These are phyloP conservation scores for Cantharellus anzutake DNA, from an alignment of 768 basidiomycete species.

Conservation along the genomic window DNA sequence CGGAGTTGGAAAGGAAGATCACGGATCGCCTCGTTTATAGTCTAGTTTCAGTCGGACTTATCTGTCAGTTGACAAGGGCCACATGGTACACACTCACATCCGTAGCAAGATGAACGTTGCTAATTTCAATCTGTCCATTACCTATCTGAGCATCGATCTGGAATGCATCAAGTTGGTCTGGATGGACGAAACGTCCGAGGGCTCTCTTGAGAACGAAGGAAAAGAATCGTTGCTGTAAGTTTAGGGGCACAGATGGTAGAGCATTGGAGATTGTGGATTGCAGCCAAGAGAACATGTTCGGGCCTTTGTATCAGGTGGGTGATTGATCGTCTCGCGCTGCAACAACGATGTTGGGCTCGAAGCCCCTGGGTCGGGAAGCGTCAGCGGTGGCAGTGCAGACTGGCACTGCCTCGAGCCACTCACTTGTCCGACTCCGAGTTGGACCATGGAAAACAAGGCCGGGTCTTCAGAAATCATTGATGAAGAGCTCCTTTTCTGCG, in stretches of 20 bases:
- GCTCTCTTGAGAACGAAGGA: slow-evolving; percentile 73
- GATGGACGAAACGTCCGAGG: slow-evolving; percentile 71
- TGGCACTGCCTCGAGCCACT: no score
- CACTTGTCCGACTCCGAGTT: no score
- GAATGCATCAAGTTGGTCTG: slow-evolving; percentile 70
- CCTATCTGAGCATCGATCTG: slow-evolving; percentile 87
- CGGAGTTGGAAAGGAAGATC: slow-evolving; percentile 48
- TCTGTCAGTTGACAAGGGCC: no score
- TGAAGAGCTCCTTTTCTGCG: no score
- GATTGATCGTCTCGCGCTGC: no score
- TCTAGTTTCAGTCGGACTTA: slow-evolving; percentile 23
- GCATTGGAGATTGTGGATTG: slow-evolving; percentile 3
- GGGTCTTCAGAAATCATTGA: no score
- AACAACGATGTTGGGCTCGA: no score
- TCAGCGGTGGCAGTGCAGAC: no score
- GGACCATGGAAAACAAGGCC: no score
- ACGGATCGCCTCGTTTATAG: slow-evolving; percentile 52
- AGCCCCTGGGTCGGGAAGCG: no score
- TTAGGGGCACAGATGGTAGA: slow-evolving; percentile 20
- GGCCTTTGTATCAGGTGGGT: not conserved
- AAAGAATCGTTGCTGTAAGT: slow-evolving; percentile 73
- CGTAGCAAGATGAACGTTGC: slow-evolving; percentile 60
- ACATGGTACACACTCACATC: slow-evolving; percentile 29
- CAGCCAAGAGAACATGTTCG: slow-evolving; percentile 1
- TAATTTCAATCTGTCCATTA: slow-evolving; percentile 75